Base-by-base conservation (phyloP, 345 rosid genomes). In the Lepidium sativum region DNA sequence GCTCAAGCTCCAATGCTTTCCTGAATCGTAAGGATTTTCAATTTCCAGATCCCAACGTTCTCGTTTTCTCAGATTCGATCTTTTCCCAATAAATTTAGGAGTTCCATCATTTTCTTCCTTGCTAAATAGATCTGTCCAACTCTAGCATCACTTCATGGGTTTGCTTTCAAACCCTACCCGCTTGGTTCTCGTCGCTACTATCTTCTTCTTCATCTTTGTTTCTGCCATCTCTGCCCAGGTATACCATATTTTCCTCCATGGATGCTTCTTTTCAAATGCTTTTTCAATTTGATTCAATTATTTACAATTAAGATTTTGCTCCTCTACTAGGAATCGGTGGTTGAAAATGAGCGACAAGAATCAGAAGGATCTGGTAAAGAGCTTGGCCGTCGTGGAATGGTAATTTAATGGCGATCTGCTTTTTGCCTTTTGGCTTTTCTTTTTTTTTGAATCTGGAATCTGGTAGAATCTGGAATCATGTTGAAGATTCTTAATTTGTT, bases 371-470 rank as follows among this genome's bases (percentile, higher is more conserved):
- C 81, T 29, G 70, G 50, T 50, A 80, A 76, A 67, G 87, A 84
- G 79, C 86, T 95, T 7, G 97, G 99, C 55, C 99, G 99, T 63
- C 96, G 95, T 40, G 91, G 96, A 71, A 82, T 88, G 88, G 99
- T 90, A 59, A 69, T 78, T 63, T 35, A 9, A n/a, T 20, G 48
- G 49, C 27, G 65, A 53, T 69, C 60, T 68, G 23, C 23, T 39
- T 43, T 17, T 53, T 27, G 29, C 31, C 31, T 27, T 31, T 39
- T 1, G n/a, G 6, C 18, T 31, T n/a, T 48, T 50, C 38, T 43
- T 0, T 9, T 29, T 61, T 21, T 43, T 31, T 16, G 42, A 54
- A 31, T 39, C 32, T 27, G 1, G 54, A 29, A 53, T 16, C 60
- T 65, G 43, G 29, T 12, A 17, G 54, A 49, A 60, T 67, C 43